phyloP scores from a whole-genome alignment of 169 alveolate species.

The Perkinsus marinus region DNA sequence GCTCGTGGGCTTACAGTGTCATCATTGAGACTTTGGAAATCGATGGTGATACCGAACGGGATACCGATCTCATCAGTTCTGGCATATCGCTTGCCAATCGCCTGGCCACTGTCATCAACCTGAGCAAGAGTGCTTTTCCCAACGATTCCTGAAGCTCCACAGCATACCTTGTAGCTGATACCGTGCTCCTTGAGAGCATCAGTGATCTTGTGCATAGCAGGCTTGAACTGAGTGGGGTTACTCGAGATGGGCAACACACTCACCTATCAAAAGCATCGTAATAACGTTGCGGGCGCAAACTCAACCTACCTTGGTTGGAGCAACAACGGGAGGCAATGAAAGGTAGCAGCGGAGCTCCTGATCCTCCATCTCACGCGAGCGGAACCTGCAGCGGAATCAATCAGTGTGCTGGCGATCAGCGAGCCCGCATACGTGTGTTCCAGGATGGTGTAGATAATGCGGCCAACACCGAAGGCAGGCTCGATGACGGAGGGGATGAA shows the following conservation, averaged over 20 bases:
- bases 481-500: conserved; percentile 90
- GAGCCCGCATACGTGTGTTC: conserved; percentile 87
- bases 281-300: too few species aligned
- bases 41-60: conserved; percentile 93
- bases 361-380: neutral
- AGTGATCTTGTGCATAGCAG: too few species aligned
- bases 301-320: conserved; percentile 58
- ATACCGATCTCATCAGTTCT: conserved; percentile 96
- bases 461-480: conserved; percentile 95
- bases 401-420: conserved; percentile 50
- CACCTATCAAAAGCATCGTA: too few species aligned
- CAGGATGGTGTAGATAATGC: conserved; percentile 79
- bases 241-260: too few species aligned
- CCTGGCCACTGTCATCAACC: conserved; percentile 76
- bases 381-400: too few species aligned
- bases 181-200: neutral
- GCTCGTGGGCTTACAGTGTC: conserved; percentile 31
- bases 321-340: conserved; percentile 76
- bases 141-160: neutral
- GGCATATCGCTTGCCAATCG: conserved; percentile 89
- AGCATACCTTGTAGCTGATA: conserved; percentile 5
- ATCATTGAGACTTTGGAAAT: conserved; percentile 77
- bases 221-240: too few species aligned
- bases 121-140: conserved; percentile 66
- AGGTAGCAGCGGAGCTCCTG: conserved; percentile 22